These are phyloP conservation scores for Drosera capensis DNA, from an alignment of 148 eudicot species.

Conservation along the genomic window DNA sequence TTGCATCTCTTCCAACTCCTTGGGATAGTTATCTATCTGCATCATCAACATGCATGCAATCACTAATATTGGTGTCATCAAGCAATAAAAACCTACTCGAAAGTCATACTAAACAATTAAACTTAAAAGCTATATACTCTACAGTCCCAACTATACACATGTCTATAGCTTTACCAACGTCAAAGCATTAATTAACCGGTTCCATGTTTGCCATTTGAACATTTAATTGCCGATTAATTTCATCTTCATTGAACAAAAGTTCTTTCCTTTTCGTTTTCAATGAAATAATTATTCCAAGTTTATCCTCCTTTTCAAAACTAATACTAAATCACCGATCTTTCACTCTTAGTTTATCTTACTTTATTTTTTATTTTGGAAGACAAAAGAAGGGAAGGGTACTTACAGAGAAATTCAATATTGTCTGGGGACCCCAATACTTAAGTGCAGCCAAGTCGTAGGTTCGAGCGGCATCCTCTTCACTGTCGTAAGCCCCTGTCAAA, in stretches of 20 bases:
- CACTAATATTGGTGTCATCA: not conserved
- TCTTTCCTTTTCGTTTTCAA: no score
- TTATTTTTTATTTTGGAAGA: not conserved
- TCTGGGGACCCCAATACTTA: slow-evolving; percentile 78
- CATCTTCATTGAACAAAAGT: no score
- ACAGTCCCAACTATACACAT: no score
- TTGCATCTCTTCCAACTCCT: slow-evolving; percentile 70
- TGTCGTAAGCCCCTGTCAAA: slow-evolving; percentile 78
- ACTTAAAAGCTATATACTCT: no score
- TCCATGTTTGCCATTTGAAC: no score
- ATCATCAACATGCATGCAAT: slow-evolving; percentile 2
- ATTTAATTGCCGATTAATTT: no score
- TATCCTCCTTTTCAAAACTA: not conserved
- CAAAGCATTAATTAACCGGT: no score
- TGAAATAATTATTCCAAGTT: no score
- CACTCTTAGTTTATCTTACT: not conserved
- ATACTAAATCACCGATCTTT: not conserved
- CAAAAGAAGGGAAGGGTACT: not conserved
- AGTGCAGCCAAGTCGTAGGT: slow-evolving; percentile 95
- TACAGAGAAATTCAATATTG: slow-evolving; percentile 78
- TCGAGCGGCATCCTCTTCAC: slow-evolving; percentile 79
- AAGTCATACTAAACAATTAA: no score
- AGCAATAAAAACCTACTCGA: not conserved
- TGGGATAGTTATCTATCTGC: slow-evolving; percentile 51
- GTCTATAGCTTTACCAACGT: no score